phyloP scores from a whole-genome alignment of 1,139 yeast genomes.

The Scheffersomyces titani region DNA sequence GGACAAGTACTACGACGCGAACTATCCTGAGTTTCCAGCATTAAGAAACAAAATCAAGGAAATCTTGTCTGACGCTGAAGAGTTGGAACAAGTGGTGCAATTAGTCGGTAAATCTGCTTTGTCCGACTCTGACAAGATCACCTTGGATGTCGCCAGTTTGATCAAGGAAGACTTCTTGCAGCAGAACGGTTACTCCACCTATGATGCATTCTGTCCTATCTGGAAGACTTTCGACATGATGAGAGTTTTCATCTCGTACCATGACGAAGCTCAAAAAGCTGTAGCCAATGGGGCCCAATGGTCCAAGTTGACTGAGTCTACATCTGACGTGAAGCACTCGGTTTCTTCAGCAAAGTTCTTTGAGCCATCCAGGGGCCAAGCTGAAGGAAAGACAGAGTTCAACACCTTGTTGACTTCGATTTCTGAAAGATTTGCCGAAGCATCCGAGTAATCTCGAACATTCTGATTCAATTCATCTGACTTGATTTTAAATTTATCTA shows the following conservation, averaged over 20 bases:
- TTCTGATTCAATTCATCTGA: not conserved
- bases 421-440: slow-evolving; percentile 92
- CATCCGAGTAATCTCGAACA: slow-evolving; percentile 65
- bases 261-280: slow-evolving; percentile 97
- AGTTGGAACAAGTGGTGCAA: slow-evolving; percentile 97
- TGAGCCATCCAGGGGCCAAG: slow-evolving; percentile 91
- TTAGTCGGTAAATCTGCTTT: slow-evolving; percentile 98
- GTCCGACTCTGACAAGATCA: slow-evolving; percentile 94
- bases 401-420: slow-evolving; percentile 72
- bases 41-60: slow-evolving; percentile 92
- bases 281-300: slow-evolving; percentile 92
- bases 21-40: slow-evolving; percentile 88
- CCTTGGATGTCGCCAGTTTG: slow-evolving; percentile 87
- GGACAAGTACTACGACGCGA: slow-evolving; percentile 78
- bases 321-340: slow-evolving; percentile 86
- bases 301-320: slow-evolving; percentile 87
- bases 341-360: slow-evolving; percentile 94
- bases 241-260: slow-evolving; percentile 88
- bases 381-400: slow-evolving; percentile 73
- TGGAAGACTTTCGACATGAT: slow-evolving; percentile 99
- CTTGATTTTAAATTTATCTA: not conserved
- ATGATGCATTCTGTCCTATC: slow-evolving; percentile 98
- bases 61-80: slow-evolving; percentile 94
- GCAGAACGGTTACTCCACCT: slow-evolving; percentile 97
- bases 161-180: slow-evolving; percentile 98